A percentile compares a stretch with the other conserved stretches of the same genome.
phyloP scores from a whole-genome alignment of 2,329 filamentous ascomycete species.

The Colletotrichum sp. region DNA sequence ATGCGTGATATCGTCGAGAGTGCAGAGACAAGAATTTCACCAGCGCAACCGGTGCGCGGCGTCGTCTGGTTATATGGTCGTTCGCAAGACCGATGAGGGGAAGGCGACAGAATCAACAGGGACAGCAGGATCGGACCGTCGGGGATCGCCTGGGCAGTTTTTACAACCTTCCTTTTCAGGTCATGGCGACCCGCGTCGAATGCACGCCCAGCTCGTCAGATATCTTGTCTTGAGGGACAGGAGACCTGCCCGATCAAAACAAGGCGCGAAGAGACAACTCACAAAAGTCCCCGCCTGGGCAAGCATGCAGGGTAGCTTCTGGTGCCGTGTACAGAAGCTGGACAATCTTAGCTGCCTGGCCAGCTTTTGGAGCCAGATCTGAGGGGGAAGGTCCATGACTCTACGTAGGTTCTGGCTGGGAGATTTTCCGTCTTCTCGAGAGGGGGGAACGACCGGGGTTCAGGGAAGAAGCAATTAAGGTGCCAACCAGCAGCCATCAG shows the following conservation, averaged over 20 bases:
- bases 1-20: background rate
- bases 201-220: background rate
- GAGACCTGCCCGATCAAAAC: conserved; percentile 14
- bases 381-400: background rate
- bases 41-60: background rate
- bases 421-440: background rate
- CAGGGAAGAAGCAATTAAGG: background rate
- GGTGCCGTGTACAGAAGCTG: background rate
- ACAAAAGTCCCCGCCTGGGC: conserved; percentile 2
- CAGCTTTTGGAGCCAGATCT: background rate
- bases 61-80: background rate
- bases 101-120: background rate
- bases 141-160: background rate
- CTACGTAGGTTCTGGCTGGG: background rate
- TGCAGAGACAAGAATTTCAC: background rate
- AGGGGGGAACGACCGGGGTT: background rate
- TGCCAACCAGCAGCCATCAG: background rate
- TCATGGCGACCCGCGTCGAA: background rate
- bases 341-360: background rate
- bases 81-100: background rate
- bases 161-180: conserved; percentile 16
- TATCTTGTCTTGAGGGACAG: background rate
- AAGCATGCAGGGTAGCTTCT: background rate
- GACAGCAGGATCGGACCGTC: background rate
- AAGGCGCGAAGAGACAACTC: background rate